Evolutionary conservation across 2,329 filamentous ascomycete species (phyloP).

Genomic region (Parascedosporium putredinis): DNA sequence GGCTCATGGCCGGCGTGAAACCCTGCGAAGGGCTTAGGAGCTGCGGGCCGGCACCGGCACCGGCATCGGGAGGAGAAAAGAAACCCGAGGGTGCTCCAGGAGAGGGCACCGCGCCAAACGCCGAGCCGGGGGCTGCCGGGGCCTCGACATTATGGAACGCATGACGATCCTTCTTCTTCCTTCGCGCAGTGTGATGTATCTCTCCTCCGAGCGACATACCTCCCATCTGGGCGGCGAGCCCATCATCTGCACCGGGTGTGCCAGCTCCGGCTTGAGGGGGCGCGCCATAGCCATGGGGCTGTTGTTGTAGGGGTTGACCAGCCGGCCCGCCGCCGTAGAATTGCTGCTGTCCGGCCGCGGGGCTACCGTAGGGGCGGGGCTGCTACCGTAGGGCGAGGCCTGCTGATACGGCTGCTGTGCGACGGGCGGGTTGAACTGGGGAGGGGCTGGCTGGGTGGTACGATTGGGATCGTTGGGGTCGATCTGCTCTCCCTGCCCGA

Average conservation of each 20-base stretch:
- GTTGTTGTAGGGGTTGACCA: constrained; percentile 1
- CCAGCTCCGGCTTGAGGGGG: constrained; percentile 17
- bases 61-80: neutral
- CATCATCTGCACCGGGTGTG: constrained; percentile 30
- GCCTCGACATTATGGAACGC: constrained; percentile 82
- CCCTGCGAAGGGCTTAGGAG: constrained; percentile 23
- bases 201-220: constrained; percentile 56
- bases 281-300: constrained; percentile 23
- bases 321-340: constrained; percentile 10
- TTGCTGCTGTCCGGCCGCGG: neutral
- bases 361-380: constrained; percentile 6
- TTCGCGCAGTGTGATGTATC: constrained; percentile 42
- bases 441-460: constrained; percentile 37
- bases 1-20: constrained; percentile 18
- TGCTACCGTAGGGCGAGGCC: constrained; percentile 10
- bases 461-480: constrained; percentile 45
- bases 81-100: constrained; percentile 7
- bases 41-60: constrained; percentile 16
- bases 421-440: constrained; percentile 46
- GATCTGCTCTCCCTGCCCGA: constrained; percentile 43
- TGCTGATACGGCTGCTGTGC: constrained; percentile 46
- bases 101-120: constrained; percentile 44
- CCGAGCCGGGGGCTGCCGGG: constrained; percentile 49
- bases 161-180: constrained; percentile 91
- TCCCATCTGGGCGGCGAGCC: constrained; percentile 63